Conservation (phyloP, 495 filamentous ascomycete species). For the Neurospora sp. region DNA sequence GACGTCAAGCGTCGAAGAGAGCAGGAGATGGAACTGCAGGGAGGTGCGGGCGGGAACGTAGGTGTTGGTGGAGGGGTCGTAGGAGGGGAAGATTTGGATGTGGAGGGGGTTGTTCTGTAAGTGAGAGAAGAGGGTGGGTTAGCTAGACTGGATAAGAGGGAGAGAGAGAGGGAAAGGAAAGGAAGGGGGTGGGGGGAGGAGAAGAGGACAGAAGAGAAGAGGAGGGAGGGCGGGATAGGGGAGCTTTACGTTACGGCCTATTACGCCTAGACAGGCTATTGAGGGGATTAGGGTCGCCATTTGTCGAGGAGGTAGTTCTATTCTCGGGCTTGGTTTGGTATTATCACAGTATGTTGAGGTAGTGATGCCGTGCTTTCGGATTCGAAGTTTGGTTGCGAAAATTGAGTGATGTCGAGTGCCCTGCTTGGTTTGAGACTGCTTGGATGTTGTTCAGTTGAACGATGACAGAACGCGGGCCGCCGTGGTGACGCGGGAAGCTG, state of each 20-base stretch:
- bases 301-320: not conserved
- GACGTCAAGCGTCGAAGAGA: constrained; percentile 84
- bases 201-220: not conserved
- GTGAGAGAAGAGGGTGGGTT: constrained; percentile 2
- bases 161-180: not conserved
- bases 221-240: not conserved
- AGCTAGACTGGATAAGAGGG: not conserved
- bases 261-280: constrained; percentile 86
- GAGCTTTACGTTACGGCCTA: constrained; percentile 68
- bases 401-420: not conserved
- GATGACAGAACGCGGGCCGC: not conserved
- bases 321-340: not conserved
- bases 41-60: constrained; percentile 43
- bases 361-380: not conserved
- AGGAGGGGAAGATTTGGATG: constrained; percentile 76
- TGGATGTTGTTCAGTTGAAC: not conserved
- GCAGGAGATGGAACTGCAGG: constrained; percentile 83
- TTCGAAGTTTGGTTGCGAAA: not conserved
- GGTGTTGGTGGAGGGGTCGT: constrained; percentile 33
- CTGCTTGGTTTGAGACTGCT: not conserved
- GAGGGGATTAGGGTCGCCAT: constrained; percentile 49
- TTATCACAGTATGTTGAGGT: not conserved
- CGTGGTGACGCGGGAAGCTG: not conserved
- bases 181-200: not conserved
- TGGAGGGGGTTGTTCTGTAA: constrained; percentile 90